Evolutionary conservation across 805 yeast species (phyloP).

Genomic region (Metschnikowia reukaufii): DNA sequence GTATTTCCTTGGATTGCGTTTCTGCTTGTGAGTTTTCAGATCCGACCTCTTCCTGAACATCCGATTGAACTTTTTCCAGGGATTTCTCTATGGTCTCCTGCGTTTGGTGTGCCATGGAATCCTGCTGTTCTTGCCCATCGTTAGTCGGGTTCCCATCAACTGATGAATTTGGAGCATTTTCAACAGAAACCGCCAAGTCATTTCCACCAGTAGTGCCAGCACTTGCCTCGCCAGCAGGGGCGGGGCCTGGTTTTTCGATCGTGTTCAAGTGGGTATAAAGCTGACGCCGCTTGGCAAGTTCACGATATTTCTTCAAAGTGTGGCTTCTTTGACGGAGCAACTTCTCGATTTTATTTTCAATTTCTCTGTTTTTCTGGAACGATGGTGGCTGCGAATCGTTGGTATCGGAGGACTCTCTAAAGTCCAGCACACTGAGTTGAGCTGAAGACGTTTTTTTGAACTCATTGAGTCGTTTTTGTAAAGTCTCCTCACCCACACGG

Average conservation of each 20-base stretch:
- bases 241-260: neutral
- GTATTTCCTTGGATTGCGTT: neutral
- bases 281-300: constrained; percentile 17
- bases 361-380: constrained; percentile 58
- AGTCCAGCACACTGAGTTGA: constrained; percentile 65
- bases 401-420: constrained; percentile 52
- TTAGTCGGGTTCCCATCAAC: neutral
- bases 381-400: constrained; percentile 79
- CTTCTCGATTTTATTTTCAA: constrained; percentile 44
- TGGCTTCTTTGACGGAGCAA: constrained; percentile 21
- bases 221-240: neutral
- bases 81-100: neutral
- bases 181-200: too few species aligned
- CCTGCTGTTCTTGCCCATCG: neutral
- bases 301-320: constrained; percentile 26
- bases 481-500: constrained; percentile 90
- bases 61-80: neutral
- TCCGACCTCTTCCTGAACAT: neutral
- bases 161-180: neutral
- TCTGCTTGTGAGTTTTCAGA: neutral
- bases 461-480: constrained; percentile 87
- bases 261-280: constrained; percentile 9
- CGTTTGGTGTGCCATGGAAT: too few species aligned
- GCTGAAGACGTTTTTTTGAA: constrained; percentile 79
- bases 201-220: constrained; percentile 7